phyloP scores from a whole-genome alignment of 345 rosid species.

The Citrus glauca region DNA sequence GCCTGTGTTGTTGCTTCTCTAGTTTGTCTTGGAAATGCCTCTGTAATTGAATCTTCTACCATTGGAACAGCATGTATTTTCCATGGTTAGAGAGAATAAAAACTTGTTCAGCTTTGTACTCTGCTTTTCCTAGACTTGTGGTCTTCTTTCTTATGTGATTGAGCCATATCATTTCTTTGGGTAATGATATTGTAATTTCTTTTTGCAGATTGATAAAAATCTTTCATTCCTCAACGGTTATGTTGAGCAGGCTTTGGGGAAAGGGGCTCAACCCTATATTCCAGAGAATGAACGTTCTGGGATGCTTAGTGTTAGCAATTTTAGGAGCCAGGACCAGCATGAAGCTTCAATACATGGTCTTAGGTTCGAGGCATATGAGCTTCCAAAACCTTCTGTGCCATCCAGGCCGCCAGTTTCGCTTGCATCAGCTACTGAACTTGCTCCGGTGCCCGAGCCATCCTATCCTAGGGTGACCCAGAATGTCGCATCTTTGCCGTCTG shows the following conservation, averaged over 20 bases:
- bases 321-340: slow-evolving; percentile 55
- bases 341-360: slow-evolving; percentile 72
- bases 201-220: slow-evolving; percentile 70
- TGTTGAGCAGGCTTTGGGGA: slow-evolving; percentile 67
- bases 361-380: slow-evolving; percentile 93
- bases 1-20: background rate
- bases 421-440: slow-evolving; percentile 57
- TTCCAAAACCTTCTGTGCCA: slow-evolving; percentile 59
- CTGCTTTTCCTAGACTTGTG: background rate
- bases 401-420: slow-evolving; percentile 40
- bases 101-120: background rate
- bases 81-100: background rate
- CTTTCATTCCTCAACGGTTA: slow-evolving; percentile 75
- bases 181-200: background rate
- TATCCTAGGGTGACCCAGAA: slow-evolving; percentile 53
- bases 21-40: background rate
- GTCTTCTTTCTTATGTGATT: background rate
- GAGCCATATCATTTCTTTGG: background rate
- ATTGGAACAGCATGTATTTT: background rate
- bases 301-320: slow-evolving; percentile 39
- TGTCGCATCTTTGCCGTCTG: slow-evolving; percentile 37
- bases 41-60: background rate
- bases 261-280: slow-evolving; percentile 80
- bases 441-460: slow-evolving; percentile 65
- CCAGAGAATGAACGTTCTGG: slow-evolving; percentile 76